phyloP scores from a whole-genome alignment of 805 yeast species.

The Metschnikowia lunata region DNA sequence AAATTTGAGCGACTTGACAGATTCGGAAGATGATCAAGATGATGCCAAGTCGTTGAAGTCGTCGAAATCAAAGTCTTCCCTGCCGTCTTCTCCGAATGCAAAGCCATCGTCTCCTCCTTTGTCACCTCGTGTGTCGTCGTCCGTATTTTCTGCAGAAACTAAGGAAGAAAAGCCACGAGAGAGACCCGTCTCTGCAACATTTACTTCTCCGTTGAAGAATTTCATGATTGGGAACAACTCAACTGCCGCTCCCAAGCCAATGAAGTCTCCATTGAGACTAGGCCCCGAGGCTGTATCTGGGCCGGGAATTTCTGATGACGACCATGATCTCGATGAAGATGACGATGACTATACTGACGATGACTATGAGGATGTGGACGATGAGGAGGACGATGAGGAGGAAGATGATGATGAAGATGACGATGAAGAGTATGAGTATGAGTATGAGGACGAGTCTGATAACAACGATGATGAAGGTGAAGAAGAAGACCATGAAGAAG shows the following conservation, averaged over 20 bases:
- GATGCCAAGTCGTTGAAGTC: conserved; percentile 11
- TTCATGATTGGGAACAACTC: conserved; percentile 34
- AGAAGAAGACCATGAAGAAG: conserved; percentile 5
- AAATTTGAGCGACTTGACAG: conserved; percentile 57
- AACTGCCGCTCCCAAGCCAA: conserved; percentile 23
- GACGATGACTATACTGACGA: conserved; percentile 10
- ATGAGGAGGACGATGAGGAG: conserved; percentile 10
- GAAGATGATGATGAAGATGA: conserved; percentile 9
- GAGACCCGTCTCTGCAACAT: conserved; percentile 35
- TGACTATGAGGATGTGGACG: conserved; percentile 10
- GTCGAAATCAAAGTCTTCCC: not conserved
- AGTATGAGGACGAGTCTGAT: conserved; percentile 6
- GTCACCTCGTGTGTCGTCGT: conserved; percentile 8
- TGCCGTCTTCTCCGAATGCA: conserved; percentile 8
- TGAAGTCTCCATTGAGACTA: conserved; percentile 16
- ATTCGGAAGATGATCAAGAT: conserved; percentile 28
- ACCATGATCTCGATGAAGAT: conserved; percentile 4
- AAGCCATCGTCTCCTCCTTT: conserved; percentile 4
- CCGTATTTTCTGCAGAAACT: not conserved
- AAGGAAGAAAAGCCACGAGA: conserved; percentile 11
- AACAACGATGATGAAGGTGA: conserved; percentile 5
- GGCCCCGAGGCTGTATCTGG: conserved; percentile 3
- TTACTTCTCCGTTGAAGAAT: conserved; percentile 38
- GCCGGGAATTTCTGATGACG: conserved; percentile 9
- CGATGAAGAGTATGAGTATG: conserved; percentile 9